Evolutionary conservation across 176 grass and related monocot species (phyloP).

Genomic region (Urochloa ruziziensis): DNA sequence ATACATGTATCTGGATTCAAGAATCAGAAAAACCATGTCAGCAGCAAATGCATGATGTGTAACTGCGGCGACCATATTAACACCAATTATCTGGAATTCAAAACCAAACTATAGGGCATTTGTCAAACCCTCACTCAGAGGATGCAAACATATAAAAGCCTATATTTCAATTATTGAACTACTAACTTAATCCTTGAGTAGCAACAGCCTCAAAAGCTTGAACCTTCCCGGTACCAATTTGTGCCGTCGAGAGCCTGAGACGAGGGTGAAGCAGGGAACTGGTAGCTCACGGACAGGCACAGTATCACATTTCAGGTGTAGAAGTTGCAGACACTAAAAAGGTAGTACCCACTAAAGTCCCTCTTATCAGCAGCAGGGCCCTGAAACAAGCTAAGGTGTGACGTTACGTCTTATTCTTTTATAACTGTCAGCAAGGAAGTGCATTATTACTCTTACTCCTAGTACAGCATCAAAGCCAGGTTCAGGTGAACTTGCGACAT

Average conservation of each 20-base stretch:
- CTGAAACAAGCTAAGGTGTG: conserved; percentile 66
- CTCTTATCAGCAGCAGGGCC: conserved; percentile 51
- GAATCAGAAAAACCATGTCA: not conserved
- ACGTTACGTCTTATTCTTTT: conserved; percentile 47
- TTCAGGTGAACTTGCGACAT: conserved; percentile 58
- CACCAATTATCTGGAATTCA: conserved; percentile 13
- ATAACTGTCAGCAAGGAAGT: conserved; percentile 43
- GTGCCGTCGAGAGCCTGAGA: not conserved
- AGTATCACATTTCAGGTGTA: conserved; percentile 11
- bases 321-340: conserved; percentile 55
- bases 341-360: conserved; percentile 39
- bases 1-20: not conserved
- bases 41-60: not conserved
- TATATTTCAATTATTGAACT: conserved; percentile 31
- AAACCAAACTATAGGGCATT: conserved; percentile 1
- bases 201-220: conserved; percentile 25
- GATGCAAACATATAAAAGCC: conserved; percentile 18
- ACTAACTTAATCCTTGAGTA: not conserved
- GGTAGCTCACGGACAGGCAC: conserved; percentile 11
- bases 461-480: conserved; percentile 51
- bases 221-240: not conserved
- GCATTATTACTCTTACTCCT: conserved; percentile 59
- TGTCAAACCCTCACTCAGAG: not conserved
- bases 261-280: conserved; percentile 28
- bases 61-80: not conserved